Conservation (phyloP, 768 basidiomycete species). For the Tricholoma furcatifolium region DNA sequence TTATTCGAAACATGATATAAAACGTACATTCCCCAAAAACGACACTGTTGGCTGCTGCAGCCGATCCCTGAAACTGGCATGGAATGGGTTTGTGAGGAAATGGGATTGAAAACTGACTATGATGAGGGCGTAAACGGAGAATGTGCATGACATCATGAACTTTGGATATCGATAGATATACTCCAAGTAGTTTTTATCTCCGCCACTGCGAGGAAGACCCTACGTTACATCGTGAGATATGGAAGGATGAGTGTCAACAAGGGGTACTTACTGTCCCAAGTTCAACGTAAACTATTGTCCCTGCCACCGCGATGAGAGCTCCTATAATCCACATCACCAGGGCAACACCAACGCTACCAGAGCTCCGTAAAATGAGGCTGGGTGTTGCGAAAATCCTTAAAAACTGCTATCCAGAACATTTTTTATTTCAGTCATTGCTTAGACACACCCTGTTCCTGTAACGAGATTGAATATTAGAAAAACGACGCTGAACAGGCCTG, state of each 20-base stretch:
- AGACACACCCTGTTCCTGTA: conserved; percentile 70
- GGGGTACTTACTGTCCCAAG: conserved; percentile 54
- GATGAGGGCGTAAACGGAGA: conserved; percentile 56
- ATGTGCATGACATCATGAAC: conserved; percentile 60
- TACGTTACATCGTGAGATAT: conserved; percentile 45
- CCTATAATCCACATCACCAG: conserved; percentile 73
- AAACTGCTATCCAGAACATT: background rate
- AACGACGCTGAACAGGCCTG: conserved; percentile 52
- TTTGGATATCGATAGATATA: conserved; percentile 62
- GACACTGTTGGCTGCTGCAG: conserved; percentile 57
- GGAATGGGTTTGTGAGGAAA: too few relatives aligned
- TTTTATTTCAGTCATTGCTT: background rate
- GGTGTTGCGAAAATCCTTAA: conserved; percentile 70
- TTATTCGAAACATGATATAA: too few relatives aligned
- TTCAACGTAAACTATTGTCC: conserved; percentile 71
- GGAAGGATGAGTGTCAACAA: background rate
- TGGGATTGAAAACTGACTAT: conserved; percentile 50
- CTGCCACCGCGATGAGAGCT: conserved; percentile 59
- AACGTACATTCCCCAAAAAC: conserved; percentile 75
- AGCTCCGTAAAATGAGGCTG: conserved; percentile 60
- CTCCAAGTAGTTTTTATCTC: conserved; percentile 76
- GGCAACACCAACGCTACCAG: conserved; percentile 69
- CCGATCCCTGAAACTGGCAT: conserved; percentile 58
- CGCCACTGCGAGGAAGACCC: conserved; percentile 73
- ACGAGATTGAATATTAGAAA: conserved; percentile 75